Conservation (phyloP, 1,139 yeast species). For the Pichia sp. region DNA sequence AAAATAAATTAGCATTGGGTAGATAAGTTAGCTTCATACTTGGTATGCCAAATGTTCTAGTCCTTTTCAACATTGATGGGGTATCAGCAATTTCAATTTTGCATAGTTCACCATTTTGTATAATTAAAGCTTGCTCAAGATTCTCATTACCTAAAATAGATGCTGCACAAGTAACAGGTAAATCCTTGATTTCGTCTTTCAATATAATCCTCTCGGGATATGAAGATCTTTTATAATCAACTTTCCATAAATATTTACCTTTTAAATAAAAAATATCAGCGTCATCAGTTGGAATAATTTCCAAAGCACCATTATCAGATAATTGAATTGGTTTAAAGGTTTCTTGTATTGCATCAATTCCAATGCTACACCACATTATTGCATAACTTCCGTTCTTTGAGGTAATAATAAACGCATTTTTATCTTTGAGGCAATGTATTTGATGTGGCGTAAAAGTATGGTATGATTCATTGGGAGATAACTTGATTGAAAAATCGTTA, state of each 20-base stretch:
- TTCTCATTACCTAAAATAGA: background rate
- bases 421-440: background rate
- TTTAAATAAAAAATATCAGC: slow-evolving; percentile 20
- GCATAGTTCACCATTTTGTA: background rate
- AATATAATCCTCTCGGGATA: slow-evolving; percentile 40
- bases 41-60: slow-evolving; percentile 3
- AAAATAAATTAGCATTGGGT: background rate
- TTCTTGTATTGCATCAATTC: background rate
- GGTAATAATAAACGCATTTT: slow-evolving; percentile 3
- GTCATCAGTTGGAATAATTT: slow-evolving; percentile 6
- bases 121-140: background rate
- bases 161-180: background rate
- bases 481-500: background rate
- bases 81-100: background rate
- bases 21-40: slow-evolving; percentile 4
- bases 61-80: background rate
- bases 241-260: slow-evolving; percentile 39
- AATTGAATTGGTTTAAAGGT: background rate
- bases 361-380: background rate
- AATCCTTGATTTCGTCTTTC: slow-evolving; percentile 30
- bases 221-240: slow-evolving; percentile 31
- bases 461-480: background rate
- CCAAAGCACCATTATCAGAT: slow-evolving; percentile 7
- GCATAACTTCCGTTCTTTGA: slow-evolving; percentile 13
- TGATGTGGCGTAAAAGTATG: slow-evolving; percentile 2